Percentiles rank a stretch among this genome's conserved stretches.
Evolutionary conservation across 2,329 filamentous ascomycete genomes (phyloP).

Genomic region (Ceratocystis variospora): DNA sequence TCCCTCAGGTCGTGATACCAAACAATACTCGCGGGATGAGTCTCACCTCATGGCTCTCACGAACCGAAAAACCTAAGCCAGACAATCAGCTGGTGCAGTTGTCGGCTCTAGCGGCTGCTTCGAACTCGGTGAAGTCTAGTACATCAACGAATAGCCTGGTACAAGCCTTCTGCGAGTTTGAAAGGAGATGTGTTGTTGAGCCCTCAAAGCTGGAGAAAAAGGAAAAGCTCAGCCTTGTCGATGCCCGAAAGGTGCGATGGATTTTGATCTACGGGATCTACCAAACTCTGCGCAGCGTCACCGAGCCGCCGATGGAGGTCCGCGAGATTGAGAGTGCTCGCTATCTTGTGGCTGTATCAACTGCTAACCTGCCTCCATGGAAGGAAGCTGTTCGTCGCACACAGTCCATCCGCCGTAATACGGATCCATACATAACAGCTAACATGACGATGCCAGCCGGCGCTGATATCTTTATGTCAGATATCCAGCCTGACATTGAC

Average conservation of each 20-base stretch:
- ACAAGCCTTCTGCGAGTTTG: constrained; percentile 54
- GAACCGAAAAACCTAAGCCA: constrained; percentile 31
- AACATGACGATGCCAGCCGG: constrained; percentile 2
- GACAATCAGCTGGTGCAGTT: constrained; percentile 38
- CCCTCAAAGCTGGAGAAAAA: constrained; percentile 22
- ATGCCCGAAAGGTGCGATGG: constrained; percentile 67
- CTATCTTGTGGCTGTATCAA: constrained; percentile 42
- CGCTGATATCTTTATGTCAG: constrained; percentile 20
- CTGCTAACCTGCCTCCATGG: constrained; percentile 35
- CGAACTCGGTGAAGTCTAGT: constrained; percentile 31
- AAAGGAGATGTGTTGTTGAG: constrained; percentile 38
- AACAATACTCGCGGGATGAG: constrained; percentile 24
- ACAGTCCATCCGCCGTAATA: constrained; percentile 21
- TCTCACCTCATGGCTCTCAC: constrained; percentile 31
- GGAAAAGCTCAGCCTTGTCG: constrained; percentile 32
- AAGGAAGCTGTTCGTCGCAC: constrained; percentile 24
- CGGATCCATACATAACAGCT: constrained; percentile 12
- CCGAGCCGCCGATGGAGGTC: constrained; percentile 47
- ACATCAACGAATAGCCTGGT: constrained; percentile 44
- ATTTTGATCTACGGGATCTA: constrained; percentile 59
- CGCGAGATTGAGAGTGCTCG: constrained; percentile 39
- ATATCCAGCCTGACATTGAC: constrained; percentile 44
- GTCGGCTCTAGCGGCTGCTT: constrained; percentile 39
- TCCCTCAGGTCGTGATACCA: constrained; percentile 36
- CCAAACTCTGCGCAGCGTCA: constrained; percentile 56